These are phyloP conservation scores for Myrica gale DNA, from an alignment of 306 rosid genomes.

Conservation along the genomic window DNA sequence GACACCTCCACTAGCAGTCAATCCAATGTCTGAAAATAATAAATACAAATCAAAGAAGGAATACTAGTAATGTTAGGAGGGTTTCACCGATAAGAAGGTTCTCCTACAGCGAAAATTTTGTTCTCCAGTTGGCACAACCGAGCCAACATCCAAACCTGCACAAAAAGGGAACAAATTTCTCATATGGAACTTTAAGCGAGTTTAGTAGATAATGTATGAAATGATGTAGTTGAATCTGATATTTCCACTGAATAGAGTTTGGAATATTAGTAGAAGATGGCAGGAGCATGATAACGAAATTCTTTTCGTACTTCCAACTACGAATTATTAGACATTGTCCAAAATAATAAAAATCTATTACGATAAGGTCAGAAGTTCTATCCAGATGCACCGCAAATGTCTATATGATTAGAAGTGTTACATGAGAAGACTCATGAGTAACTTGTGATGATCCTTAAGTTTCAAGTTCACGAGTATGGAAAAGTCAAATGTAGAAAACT, in stretches of 20 bases:
- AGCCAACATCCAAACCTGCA: slow-evolving; percentile 95
- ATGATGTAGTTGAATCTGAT: too few species aligned
- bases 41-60: slow-evolving; percentile 22
- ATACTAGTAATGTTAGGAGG: slow-evolving; percentile 7
- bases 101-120: slow-evolving; percentile 92
- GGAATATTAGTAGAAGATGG: background rate
- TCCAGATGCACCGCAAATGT: background rate
- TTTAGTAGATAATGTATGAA: background rate
- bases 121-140: slow-evolving; percentile 97
- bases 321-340: background rate
- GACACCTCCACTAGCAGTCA: slow-evolving; percentile 1
- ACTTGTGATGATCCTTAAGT: background rate
- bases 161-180: slow-evolving; percentile 18
- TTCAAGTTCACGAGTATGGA: background rate
- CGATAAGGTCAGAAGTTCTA: background rate
- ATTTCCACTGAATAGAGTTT: too few species aligned
- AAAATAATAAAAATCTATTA: background rate
- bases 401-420: background rate
- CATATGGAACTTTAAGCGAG: slow-evolving; percentile 16
- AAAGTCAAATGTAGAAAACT: background rate
- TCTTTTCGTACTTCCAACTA: background rate
- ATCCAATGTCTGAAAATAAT: background rate
- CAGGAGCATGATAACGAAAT: background rate
- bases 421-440: background rate
- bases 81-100: slow-evolving; percentile 82